Evolutionary conservation across 169 alveolate species (phyloP), one percentile per base, ranked within the genome.

Genomic region (Eimeria necatrix): DNA sequence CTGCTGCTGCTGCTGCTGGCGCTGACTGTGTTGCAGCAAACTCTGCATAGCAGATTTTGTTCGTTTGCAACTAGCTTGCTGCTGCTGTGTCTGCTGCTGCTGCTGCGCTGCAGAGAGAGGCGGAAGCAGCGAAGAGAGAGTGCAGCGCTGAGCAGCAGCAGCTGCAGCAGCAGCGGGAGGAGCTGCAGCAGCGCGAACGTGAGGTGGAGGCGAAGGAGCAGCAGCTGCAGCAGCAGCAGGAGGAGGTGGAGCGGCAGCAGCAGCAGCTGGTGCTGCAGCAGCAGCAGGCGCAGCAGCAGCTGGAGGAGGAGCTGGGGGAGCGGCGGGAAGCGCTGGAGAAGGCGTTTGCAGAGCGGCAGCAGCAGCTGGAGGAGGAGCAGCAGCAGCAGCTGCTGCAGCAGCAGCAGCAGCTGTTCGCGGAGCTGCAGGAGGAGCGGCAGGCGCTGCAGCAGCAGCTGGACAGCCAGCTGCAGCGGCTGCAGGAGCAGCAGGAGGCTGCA

Each of bases 151-250:
- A 41, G 85, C 52, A 14, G 56, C 56, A 32, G 85, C 59, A 71
- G 81, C 81, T 71, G 46, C 81, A 71, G 81, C 20, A 56, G 64
- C 64, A 56, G 14, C 64, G 64, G 64, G 64, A 56, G 64, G 64
- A 56, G 64, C 64, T 71, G 81, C 81, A 71, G 81, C 81, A 71
- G 49, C 81, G 22, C 51, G 51, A 71, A 48, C 81, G 81, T 4
- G 32, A 7, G 6, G 81, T 48, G 22, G 81, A 71, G 51, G 81
- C n/a, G 16, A 71, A 71, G 49, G 81, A 71, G 81, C 81, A 71
- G 81, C 81, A 73, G 26, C 84, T 73, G 84, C 84, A 73, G 56
- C 84, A 73, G 84, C 84, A 18, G 56, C 84, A 73, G 84, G 48
- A 51, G 24, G 64, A 76, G 76, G 32, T 10, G 76, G 32, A 64